A percentile compares a stretch with the other conserved stretches of the same genome.
Conservation (phyloP, 2,329 filamentous ascomycete species). For the Botrytis medusae region DNA sequence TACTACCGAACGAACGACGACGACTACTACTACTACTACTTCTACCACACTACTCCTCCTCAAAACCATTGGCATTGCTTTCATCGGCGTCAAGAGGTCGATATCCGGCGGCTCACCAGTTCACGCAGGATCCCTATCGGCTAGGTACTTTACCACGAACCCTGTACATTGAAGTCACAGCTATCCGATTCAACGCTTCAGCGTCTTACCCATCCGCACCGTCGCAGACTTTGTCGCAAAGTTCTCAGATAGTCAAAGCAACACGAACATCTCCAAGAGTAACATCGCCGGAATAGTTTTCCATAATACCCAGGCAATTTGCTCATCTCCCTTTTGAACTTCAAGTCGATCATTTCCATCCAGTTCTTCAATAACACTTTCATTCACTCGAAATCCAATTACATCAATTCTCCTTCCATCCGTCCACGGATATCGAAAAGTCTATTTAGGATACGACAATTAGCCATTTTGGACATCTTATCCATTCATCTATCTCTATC, state of each 20-base stretch:
- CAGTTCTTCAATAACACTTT: background rate
- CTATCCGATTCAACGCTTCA: slow-evolving; percentile 34
- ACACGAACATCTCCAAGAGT: slow-evolving; percentile 26
- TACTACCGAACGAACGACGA: background rate
- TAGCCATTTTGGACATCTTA: background rate
- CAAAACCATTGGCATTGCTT: slow-evolving; percentile 6
- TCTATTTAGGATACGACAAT: slow-evolving; percentile 13
- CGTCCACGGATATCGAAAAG: slow-evolving; percentile 7
- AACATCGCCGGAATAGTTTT: slow-evolving; percentile 20
- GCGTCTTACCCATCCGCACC: slow-evolving; percentile 28
- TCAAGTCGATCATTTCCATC: slow-evolving; percentile 17
- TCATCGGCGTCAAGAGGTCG: slow-evolving; percentile 20
- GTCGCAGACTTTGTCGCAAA: slow-evolving; percentile 38
- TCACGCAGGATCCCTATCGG: slow-evolving; percentile 34
- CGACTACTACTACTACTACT: slow-evolving; percentile 9
- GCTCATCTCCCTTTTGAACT: background rate
- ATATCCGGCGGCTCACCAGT: slow-evolving; percentile 30
- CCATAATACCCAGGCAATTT: slow-evolving; percentile 25
- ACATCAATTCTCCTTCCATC: background rate
- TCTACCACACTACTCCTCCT: slow-evolving; percentile 8
- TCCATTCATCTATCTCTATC: background rate
- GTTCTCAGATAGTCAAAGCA: slow-evolving; percentile 37
- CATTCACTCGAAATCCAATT: slow-evolving; percentile 4
- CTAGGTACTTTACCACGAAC: slow-evolving; percentile 26
- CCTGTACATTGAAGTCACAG: slow-evolving; percentile 25